Conservation (phyloP, 352 stramenopile genomes). For the Phytophthora pluvialis region DNA sequence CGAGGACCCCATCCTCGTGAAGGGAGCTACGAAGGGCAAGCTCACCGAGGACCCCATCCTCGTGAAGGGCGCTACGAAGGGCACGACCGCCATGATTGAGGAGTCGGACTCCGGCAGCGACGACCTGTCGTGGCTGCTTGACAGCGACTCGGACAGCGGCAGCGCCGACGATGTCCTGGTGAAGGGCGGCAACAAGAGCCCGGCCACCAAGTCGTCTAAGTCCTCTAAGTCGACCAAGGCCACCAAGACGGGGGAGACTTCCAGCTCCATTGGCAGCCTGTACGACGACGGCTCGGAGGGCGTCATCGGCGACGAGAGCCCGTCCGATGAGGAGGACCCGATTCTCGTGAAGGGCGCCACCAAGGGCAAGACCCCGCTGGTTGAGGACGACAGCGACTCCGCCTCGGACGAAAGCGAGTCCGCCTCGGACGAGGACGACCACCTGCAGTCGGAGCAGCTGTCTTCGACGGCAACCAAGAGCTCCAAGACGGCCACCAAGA, state of each 20-base stretch:
- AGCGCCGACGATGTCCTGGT: conserved; percentile 10
- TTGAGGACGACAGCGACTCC: conserved; percentile 21
- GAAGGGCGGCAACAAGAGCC: conserved; percentile 21
- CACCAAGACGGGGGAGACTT: conserved; percentile 10
- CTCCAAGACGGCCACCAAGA: conserved; percentile 59
- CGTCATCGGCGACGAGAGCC: conserved; percentile 18
- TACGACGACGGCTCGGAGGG: conserved; percentile 30
- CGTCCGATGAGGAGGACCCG: conserved; percentile 21
- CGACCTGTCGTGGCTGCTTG: conserved; percentile 21
- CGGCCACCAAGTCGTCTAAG: conserved; percentile 13
- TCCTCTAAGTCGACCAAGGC: conserved; percentile 18
- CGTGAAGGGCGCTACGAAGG: conserved; percentile 19
- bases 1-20: conserved; percentile 14
- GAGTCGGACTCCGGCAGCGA: conserved; percentile 9
- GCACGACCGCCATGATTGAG: not conserved
- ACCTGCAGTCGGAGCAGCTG: conserved; percentile 50
- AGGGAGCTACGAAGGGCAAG: conserved; percentile 13
- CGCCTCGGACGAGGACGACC: conserved; percentile 28
- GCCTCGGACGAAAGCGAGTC: conserved; percentile 27
- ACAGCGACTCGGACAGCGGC: conserved; percentile 14
- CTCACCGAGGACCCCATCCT: conserved; percentile 2
- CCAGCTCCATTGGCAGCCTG: conserved; percentile 8
- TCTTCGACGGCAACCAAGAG: conserved; percentile 48
- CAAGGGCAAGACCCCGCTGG: conserved; percentile 16
- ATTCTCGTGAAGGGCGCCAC: conserved; percentile 24